Percentiles rank a stretch among this genome's conserved stretches.
These are phyloP conservation scores for Chlorella sp. DNA, from an alignment of 139 green algal species.

Conservation along the genomic window DNA sequence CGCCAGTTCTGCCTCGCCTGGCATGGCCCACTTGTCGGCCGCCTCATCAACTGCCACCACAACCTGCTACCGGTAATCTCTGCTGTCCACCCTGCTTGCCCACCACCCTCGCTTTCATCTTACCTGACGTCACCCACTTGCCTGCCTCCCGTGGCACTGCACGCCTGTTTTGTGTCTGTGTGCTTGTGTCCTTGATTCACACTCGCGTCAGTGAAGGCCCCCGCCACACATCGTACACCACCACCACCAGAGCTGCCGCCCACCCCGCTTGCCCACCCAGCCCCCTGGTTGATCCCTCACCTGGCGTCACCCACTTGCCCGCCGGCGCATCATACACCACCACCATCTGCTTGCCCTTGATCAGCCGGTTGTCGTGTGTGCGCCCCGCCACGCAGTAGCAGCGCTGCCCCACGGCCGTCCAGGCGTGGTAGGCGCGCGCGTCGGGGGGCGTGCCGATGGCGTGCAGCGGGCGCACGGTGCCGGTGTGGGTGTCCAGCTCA, in stretches of 20 bases:
- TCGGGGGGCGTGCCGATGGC: not conserved
- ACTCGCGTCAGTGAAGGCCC: too few species aligned
- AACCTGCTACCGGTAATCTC: too few species aligned
- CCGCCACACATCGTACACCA: too few species aligned
- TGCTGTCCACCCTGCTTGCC: too few species aligned
- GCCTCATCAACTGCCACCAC: too few species aligned
- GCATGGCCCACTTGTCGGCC: too few species aligned
- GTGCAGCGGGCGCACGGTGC: not conserved
- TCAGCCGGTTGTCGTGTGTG: slow-evolving; percentile 5
- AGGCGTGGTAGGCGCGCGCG: slow-evolving; percentile 37
- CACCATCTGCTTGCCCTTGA: slow-evolving; percentile 23
- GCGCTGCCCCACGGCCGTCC: not conserved
- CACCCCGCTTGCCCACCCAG: not conserved
- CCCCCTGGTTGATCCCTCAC: not conserved
- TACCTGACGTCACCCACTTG: too few species aligned
- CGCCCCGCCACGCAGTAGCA: slow-evolving; percentile 34
- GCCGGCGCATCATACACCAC: not conserved
- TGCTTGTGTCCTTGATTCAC: too few species aligned
- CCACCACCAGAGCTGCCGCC: not conserved
- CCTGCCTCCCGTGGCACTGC: too few species aligned
- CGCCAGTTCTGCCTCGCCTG: too few species aligned
- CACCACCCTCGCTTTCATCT: too few species aligned
- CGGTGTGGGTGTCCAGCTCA: slow-evolving; percentile 18
- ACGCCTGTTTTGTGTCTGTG: too few species aligned
- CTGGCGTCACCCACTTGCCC: slow-evolving; percentile 10